These are phyloP conservation scores for Fennellomyces sp. DNA, from an alignment of 371 early-diverging fungal genomes.

Conservation along the genomic window DNA sequence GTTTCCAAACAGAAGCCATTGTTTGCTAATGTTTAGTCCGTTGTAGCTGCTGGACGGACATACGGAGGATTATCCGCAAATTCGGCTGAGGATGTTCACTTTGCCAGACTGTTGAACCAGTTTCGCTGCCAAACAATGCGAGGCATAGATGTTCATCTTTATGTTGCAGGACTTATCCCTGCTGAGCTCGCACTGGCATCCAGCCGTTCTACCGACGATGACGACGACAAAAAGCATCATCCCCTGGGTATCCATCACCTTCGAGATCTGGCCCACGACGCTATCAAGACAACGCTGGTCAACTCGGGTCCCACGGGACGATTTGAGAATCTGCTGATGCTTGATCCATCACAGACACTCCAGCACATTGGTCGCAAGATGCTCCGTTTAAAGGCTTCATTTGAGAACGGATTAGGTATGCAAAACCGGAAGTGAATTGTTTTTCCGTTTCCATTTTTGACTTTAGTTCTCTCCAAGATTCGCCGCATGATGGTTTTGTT, in stretches of 20 bases:
- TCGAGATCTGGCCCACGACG: conserved; percentile 20
- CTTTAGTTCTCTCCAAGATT: not conserved
- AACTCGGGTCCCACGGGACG: conserved; percentile 39
- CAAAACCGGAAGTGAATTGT: not conserved
- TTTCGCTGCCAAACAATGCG: conserved; percentile 46
- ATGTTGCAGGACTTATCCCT: conserved; percentile 7
- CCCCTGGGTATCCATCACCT: conserved; percentile 10
- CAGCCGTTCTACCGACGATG: not conserved
- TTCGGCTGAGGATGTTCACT: conserved; percentile 44
- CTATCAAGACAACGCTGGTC: conserved; percentile 23
- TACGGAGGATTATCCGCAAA: conserved; percentile 40
- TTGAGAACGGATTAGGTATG: conserved; percentile 16
- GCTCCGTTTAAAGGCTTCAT: conserved; percentile 17
- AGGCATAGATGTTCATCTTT: conserved; percentile 18
- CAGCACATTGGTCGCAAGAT: conserved; percentile 4
- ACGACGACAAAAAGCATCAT: not conserved
- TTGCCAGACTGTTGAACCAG: conserved; percentile 37
- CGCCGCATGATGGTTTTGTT: conserved; percentile 39
- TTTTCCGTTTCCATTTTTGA: not conserved
- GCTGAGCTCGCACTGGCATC: conserved; percentile 7
- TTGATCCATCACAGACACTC: conserved; percentile 16
- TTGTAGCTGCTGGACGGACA: conserved; percentile 41
- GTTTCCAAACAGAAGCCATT: no score
- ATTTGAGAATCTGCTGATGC: conserved; percentile 26
- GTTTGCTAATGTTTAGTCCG: no score